phyloP scores from a whole-genome alignment of 73 alveolate species.

The Tetrahymena elliotti region DNA sequence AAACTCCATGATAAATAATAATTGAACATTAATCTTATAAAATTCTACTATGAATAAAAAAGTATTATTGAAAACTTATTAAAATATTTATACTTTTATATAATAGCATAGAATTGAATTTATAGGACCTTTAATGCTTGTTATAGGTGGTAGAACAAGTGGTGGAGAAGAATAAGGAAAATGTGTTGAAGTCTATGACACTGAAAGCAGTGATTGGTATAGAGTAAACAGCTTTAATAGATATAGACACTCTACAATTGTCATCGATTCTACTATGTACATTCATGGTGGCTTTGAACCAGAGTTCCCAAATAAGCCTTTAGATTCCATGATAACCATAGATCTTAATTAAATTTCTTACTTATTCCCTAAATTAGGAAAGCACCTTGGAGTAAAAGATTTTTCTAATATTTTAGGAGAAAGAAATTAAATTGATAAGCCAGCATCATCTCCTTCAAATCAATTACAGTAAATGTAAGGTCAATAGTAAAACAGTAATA shows the following conservation, averaged over 20 bases:
- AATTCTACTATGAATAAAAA: not conserved
- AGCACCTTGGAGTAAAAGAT: conserved; percentile 45
- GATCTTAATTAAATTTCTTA: conserved; percentile 61
- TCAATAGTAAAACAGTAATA: not conserved
- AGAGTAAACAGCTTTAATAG: conserved; percentile 69
- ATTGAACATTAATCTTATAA: not conserved
- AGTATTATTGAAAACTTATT: not conserved
- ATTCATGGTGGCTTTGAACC: conserved; percentile 92
- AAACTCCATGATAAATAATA: too few relatives aligned
- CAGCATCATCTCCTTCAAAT: not conserved
- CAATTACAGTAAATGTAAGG: not conserved
- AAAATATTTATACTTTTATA: not conserved
- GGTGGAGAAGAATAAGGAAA: conserved; percentile 84
- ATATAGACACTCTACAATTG: conserved; percentile 82
- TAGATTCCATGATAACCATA: conserved; percentile 67
- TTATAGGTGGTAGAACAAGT: conserved; percentile 92
- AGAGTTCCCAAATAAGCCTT: conserved; percentile 87
- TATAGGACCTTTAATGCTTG: conserved; percentile 82
- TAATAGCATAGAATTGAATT: conserved; percentile 86
- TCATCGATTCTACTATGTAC: conserved; percentile 49
- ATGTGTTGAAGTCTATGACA: conserved; percentile 86
- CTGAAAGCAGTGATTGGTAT: conserved; percentile 94
- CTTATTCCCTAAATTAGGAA: conserved; percentile 54
- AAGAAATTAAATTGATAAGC: not conserved
- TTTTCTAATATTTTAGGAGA: not conserved